Evolutionary conservation across 208 protist species (phyloP), one percentile per base, ranked within the genome.

Genomic region (Crithidia thermophila): DNA sequence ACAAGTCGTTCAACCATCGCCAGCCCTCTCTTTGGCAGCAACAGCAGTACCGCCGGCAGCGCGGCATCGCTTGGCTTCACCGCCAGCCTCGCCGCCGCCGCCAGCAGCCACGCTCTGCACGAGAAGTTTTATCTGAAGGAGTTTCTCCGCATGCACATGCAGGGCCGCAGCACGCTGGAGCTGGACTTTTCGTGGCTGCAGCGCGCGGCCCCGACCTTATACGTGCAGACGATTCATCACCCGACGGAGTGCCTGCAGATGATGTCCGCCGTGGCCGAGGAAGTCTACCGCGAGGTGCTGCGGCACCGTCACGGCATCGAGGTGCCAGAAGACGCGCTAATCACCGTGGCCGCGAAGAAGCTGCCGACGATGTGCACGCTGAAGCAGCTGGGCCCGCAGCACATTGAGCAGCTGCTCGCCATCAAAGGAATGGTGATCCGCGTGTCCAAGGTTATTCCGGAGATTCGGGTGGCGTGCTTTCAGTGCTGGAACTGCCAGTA

Each of bases 401-500:
- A 94, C 72, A 77, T 97, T 25, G 94, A 98, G 75, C 78, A 84
- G 68, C 84, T 98, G 31, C 68, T 97, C 18, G 79, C 79, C 16
- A 81, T 98, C 28, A 82, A 89, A 31, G 95, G 95, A 2, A 98
- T 98, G 91, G 92, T 98, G 31, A 91, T 97, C 46, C 88, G 95
- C n/a, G 84, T 93, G 14, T 90, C 81, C 5, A 94, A 95, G 72
- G 81, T 97, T 27, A 94, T 98, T 64, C 95, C 95, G 2, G 93
- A 98, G 69, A 91, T 98, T 18, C 86, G 85, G 18, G 81, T 94
- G 2, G 96, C 93, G 13, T 97, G 93, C 60, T 99, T 99, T 77
- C 84, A 96, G 69, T 99, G 99, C 81, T 85, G 78, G 57, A 67
- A 90, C 40, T 99, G 99, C 82, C 75, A 94, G 51, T 61, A 83